Conservation (phyloP, 2,329 filamentous ascomycete species). For the Clarireedia paspali region DNA sequence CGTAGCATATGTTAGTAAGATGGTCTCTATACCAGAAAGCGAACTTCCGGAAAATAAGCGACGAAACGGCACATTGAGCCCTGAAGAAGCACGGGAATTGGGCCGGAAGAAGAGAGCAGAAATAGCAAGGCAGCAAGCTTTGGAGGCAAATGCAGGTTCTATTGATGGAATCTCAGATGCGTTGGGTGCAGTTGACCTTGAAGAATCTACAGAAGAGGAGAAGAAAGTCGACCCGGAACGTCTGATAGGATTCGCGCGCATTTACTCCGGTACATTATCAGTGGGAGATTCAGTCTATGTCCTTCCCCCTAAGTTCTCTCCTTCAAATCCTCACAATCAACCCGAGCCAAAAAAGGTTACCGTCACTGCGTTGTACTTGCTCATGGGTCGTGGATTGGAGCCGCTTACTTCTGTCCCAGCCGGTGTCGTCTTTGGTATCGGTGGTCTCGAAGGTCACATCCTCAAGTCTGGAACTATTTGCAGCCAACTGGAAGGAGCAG, state of each 20-base stretch:
- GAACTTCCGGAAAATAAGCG: slow-evolving; percentile 84
- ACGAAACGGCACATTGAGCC: slow-evolving; percentile 61
- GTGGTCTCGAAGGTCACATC: slow-evolving; percentile 85
- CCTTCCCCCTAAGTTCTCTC: slow-evolving; percentile 86
- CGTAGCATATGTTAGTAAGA: slow-evolving; percentile 95
- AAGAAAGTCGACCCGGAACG: slow-evolving; percentile 70
- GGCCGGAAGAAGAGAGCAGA: slow-evolving; percentile 85
- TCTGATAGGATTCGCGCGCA: slow-evolving; percentile 86
- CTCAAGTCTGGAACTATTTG: slow-evolving; percentile 93
- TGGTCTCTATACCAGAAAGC: slow-evolving; percentile 91
- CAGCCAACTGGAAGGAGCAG: slow-evolving; percentile 74
- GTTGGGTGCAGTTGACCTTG: slow-evolving; percentile 52
- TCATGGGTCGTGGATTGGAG: slow-evolving; percentile 90
- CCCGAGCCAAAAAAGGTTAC: slow-evolving; percentile 76
- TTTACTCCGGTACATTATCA: slow-evolving; percentile 84
- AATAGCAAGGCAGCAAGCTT: slow-evolving; percentile 68
- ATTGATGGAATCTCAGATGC: slow-evolving; percentile 44
- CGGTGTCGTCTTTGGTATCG: slow-evolving; percentile 91
- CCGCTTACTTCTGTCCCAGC: slow-evolving; percentile 77
- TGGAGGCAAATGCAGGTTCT: slow-evolving; percentile 25
- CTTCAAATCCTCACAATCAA: slow-evolving; percentile 61
- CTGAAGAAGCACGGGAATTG: slow-evolving; percentile 83
- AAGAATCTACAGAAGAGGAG: slow-evolving; percentile 44
- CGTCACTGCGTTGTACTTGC: slow-evolving; percentile 81
- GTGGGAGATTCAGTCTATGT: slow-evolving; percentile 91